Evolutionary conservation across 2,329 filamentous ascomycete genomes (phyloP), one percentile per base, ranked within the genome.

Genomic region (Beauveria rudraprayagi): DNA sequence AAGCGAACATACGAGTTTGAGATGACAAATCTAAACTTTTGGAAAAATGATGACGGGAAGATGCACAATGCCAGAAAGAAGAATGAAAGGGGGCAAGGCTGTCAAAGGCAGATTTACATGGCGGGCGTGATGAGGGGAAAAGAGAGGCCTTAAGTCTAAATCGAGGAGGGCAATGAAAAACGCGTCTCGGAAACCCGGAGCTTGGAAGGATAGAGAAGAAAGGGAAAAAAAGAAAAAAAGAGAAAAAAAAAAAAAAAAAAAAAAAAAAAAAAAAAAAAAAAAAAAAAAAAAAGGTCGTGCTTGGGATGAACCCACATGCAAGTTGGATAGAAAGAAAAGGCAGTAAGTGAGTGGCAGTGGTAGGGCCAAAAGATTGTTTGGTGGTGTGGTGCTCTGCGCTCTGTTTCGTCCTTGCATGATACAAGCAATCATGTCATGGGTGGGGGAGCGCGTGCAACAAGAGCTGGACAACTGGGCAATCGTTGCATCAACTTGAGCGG

Each of bases 111-210:
- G 34, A 37, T n/a, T 14, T 16, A 19, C 47, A 59, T 34, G 47
- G 37, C n/a, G 56, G 56, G 56, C 24, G 5, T 34, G 17, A 50
- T 30, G 56, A 51, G 56, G 56, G 56, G 47, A 44, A 30, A 26
- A 52, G 19, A 30, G 47, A 52, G 19, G 26, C 40, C 56, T 59
- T 59, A 59, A 43, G 56, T 51, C 47, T 52, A 30, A 59, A 50
- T 28, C 37, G 26, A 59, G 47, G 56, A 59, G 47, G 40, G 47
- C n/a, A 30, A 10, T 19, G 22, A 22, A 41, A 46, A 24, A 52
- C 56, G 56, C 56, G 56, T 59, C 47, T 50, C 37, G 30, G 30
- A 19, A 40, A 41, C n/a, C 43, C 10, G 30, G 10, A 37, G 11
- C 34, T 37, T 37, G 41, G n/a, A 43, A 43, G 17, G 26, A 10